Evolutionary conservation across 1,139 yeast species (phyloP).

Genomic region (Pneumocystis murina): DNA sequence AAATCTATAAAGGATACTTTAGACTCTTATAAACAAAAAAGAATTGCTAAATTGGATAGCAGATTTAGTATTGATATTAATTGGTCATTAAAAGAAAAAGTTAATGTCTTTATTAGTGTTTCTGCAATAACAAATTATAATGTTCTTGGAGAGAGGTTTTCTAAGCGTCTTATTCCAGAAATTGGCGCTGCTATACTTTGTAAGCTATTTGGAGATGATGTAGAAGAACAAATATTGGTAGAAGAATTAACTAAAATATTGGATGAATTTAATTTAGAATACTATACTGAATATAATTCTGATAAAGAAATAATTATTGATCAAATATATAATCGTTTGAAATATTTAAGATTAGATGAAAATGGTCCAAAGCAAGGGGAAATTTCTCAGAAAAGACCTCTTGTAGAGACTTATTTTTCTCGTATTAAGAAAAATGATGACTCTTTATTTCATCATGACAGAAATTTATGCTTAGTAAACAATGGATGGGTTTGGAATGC

Average conservation of each 20-base stretch:
- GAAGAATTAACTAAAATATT: constrained; percentile 39
- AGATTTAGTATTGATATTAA: neutral
- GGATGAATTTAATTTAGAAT: constrained; percentile 61
- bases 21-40: constrained; percentile 1
- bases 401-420: constrained; percentile 80
- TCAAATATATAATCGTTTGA: constrained; percentile 61
- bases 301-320: constrained; percentile 50
- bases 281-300: constrained; percentile 61
- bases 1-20: constrained; percentile 23
- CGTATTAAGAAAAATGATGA: constrained; percentile 31
- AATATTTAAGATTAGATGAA: constrained; percentile 57
- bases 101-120: constrained; percentile 31
- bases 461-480: constrained; percentile 61
- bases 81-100: constrained; percentile 6
- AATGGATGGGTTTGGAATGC: constrained; percentile 99
- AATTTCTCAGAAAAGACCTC: constrained; percentile 41
- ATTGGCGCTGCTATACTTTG: constrained; percentile 36
- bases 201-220: constrained; percentile 27
- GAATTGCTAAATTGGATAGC: neutral
- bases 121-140: constrained; percentile 26
- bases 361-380: constrained; percentile 69
- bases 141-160: constrained; percentile 35
- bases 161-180: constrained; percentile 38
- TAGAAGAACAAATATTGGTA: constrained; percentile 25
- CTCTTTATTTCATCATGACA: constrained; percentile 34